These are phyloP conservation scores for Helicostylum pulchrum DNA, from an alignment of 192 early-diverging fungal genomes.

Conservation along the genomic window DNA sequence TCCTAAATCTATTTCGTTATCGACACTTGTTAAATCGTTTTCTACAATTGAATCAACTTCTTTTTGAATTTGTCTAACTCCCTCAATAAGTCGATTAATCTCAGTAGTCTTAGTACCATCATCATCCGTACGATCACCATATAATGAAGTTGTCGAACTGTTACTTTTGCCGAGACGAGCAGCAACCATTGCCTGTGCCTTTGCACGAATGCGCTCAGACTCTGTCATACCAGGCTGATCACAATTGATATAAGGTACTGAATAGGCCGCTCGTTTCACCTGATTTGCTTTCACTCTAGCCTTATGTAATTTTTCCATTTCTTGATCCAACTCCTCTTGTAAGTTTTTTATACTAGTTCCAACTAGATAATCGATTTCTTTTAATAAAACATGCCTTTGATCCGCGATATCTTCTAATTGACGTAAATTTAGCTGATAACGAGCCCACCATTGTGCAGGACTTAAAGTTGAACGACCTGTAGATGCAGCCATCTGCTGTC, in stretches of 20 bases:
- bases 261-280: background rate
- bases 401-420: conserved; percentile 29
- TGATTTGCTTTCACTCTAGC: conserved; percentile 5
- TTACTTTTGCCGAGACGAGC: conserved; percentile 30
- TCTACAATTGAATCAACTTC: conserved; percentile 11
- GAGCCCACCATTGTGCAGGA: conserved; percentile 20
- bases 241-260: background rate
- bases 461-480: background rate
- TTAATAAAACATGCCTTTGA: conserved; percentile 17
- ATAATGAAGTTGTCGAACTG: background rate
- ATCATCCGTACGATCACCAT: background rate
- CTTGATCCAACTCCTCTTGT: conserved; percentile 7
- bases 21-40: conserved; percentile 13
- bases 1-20: conserved; percentile 1
- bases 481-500: background rate
- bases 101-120: background rate
- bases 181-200: conserved; percentile 49
- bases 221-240: conserved; percentile 34
- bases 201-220: conserved; percentile 45
- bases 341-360: conserved; percentile 20
- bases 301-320: conserved; percentile 15
- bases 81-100: background rate
- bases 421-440: conserved; percentile 24
- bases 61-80: background rate
- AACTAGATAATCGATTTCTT: conserved; percentile 30